These are phyloP conservation scores for Cryptococcus floricola DNA, from an alignment of 1,284 basidiomycete genomes.

Conservation along the genomic window DNA sequence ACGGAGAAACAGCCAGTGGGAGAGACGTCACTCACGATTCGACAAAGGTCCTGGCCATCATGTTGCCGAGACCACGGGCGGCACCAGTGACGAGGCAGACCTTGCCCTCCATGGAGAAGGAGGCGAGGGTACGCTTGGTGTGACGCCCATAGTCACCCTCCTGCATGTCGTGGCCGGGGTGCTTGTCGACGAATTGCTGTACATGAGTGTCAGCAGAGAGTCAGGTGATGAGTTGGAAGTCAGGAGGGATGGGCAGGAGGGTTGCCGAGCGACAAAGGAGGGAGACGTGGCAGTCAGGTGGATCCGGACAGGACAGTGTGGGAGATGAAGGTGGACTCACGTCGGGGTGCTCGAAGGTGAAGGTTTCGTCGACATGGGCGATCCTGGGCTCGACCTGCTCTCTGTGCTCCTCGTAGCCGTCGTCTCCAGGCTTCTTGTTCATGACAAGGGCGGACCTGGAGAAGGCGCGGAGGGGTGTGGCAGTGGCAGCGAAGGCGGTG, in stretches of 20 bases:
- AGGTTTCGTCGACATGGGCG: conserved; percentile 31
- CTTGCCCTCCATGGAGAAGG: conserved; percentile 53
- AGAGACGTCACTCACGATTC: conserved; percentile 63
- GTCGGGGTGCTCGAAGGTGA: conserved; percentile 34
- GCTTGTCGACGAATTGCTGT: conserved; percentile 23
- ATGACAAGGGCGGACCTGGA: conserved; percentile 2
- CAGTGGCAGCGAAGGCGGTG: conserved; percentile 1
- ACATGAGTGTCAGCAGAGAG: neutral
- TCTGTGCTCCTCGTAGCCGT: conserved; percentile 38
- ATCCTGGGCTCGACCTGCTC: conserved; percentile 33
- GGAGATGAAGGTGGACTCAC: conserved; percentile 15
- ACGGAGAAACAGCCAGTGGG: neutral
- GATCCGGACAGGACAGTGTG: neutral
- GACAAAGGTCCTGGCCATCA: conserved; percentile 84
- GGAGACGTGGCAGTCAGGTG: neutral
- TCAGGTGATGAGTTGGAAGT: neutral
- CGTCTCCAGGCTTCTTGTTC: conserved; percentile 9
- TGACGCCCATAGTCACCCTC: conserved; percentile 37
- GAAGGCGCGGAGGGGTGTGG: conserved; percentile 2
- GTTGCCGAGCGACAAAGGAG: neutral
- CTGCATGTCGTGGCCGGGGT: conserved; percentile 41
- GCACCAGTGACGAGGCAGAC: conserved; percentile 93
- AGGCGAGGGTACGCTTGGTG: conserved; percentile 42
- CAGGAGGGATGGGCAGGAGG: neutral
- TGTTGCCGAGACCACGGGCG: conserved; percentile 80